Evolutionary conservation across 2,329 filamentous ascomycete genomes (phyloP).

Genomic region (Chalara sp.): DNA sequence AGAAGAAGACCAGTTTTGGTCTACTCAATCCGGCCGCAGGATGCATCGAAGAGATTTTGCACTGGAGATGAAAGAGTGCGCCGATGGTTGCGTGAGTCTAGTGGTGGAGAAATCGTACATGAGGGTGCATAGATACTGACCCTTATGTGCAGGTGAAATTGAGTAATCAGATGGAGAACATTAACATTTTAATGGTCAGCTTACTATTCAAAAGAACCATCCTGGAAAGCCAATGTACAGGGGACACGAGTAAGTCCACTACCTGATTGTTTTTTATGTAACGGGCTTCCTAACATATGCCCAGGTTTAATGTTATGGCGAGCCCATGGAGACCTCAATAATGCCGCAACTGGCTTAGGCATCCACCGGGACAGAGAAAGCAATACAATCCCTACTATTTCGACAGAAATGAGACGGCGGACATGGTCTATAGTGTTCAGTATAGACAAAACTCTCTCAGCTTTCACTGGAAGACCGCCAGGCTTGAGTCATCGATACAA

Average conservation of each 20-base stretch:
- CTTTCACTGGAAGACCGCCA: constrained; percentile 49
- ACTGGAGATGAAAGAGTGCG: constrained; percentile 25
- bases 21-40: constrained; percentile 18
- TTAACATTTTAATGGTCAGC: constrained; percentile 34
- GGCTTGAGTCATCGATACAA: constrained; percentile 45
- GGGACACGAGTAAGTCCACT: constrained; percentile 33
- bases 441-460: constrained; percentile 43
- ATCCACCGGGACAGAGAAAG: constrained; percentile 20
- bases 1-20: constrained; percentile 20
- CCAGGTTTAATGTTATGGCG: constrained; percentile 33
- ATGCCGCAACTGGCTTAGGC: constrained; percentile 23
- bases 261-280: not conserved
- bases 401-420: constrained; percentile 29
- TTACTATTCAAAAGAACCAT: constrained; percentile 30
- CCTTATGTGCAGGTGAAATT: constrained; percentile 21
- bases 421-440: constrained; percentile 32
- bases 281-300: not conserved
- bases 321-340: constrained; percentile 31
- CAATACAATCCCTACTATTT: constrained; percentile 22
- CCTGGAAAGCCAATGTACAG: constrained; percentile 31
- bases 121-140: not conserved
- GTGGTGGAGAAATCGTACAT: too few species aligned
- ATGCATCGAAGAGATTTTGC: constrained; percentile 19
- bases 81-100: constrained; percentile 23
- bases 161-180: constrained; percentile 26